Evolutionary conservation across 164 flowering plant species (phyloP).

Genomic region (Magnolia kwangsiensis): DNA sequence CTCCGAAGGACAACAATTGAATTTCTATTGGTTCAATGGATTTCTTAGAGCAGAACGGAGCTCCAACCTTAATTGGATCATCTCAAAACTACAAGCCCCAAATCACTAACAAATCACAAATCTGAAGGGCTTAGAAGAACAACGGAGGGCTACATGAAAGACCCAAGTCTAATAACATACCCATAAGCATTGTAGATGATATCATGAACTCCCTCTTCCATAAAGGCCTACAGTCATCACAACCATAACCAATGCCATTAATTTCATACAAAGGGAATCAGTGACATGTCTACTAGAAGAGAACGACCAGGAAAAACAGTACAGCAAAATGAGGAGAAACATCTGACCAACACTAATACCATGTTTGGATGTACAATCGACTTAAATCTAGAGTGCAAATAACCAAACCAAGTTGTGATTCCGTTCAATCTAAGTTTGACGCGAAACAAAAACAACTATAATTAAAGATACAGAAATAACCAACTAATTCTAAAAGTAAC

Average conservation of each 20-base stretch:
- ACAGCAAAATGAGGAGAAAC: no score
- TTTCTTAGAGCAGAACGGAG: background rate
- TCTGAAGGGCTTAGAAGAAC: background rate
- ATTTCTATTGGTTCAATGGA: background rate
- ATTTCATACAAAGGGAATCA: no score
- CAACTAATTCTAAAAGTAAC: no score
- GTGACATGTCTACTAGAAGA: no score
- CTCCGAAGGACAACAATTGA: background rate
- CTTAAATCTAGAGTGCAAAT: no score
- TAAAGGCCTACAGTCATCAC: background rate
- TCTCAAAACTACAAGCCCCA: background rate
- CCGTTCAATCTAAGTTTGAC: no score
- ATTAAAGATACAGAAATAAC: no score
- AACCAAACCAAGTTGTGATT: no score
- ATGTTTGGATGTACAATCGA: no score
- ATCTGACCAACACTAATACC: no score
- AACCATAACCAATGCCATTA: background rate
- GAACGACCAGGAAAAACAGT: no score
- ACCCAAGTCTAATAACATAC: background rate
- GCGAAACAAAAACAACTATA: no score
- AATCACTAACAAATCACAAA: background rate
- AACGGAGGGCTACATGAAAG: background rate
- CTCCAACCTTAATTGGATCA: background rate
- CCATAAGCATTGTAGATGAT: background rate
- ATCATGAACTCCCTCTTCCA: background rate